phyloP scores from a whole-genome alignment of 805 yeast genomes.

The Wickerhamiella cacticola region DNA sequence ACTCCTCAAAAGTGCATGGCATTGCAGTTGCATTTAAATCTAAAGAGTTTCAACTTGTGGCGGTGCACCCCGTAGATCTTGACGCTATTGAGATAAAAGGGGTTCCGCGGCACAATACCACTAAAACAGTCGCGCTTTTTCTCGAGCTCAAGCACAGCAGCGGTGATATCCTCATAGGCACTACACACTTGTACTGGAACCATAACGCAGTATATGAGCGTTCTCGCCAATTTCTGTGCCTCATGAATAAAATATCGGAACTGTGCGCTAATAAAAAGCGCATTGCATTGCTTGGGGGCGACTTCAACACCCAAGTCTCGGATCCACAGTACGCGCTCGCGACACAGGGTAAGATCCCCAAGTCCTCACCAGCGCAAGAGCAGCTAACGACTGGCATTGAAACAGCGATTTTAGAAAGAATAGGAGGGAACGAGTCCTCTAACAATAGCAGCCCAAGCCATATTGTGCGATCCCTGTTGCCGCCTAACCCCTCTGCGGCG shows the following conservation, averaged over 20 bases:
- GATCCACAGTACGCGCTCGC: slow-evolving; percentile 74
- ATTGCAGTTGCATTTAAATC: slow-evolving; percentile 52
- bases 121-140: slow-evolving; percentile 64
- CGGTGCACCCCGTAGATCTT: slow-evolving; percentile 45
- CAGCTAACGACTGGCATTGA: slow-evolving; percentile 20
- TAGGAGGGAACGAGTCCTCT: slow-evolving; percentile 33
- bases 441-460: not conserved
- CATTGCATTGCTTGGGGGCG: too few relatives aligned
- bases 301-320: slow-evolving; percentile 76
- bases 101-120: slow-evolving; percentile 42
- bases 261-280: slow-evolving; percentile 19
- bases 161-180: slow-evolving; percentile 61
- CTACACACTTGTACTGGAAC: slow-evolving; percentile 92
- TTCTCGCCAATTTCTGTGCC: slow-evolving; percentile 47
- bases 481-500: too few relatives aligned
- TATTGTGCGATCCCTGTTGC: not conserved
- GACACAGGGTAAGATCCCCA: slow-evolving; percentile 29
- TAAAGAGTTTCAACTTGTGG: slow-evolving; percentile 37
- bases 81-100: slow-evolving; percentile 39
- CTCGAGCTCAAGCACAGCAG: slow-evolving; percentile 43
- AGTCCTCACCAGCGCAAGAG: slow-evolving; percentile 16
- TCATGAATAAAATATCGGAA: not conserved
- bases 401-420: slow-evolving; percentile 44
- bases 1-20: slow-evolving; percentile 68
- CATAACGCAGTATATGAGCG: slow-evolving; percentile 88